Conservation (phyloP, 2,329 filamentous ascomycete species). For the Diaporthe australafricana region DNA sequence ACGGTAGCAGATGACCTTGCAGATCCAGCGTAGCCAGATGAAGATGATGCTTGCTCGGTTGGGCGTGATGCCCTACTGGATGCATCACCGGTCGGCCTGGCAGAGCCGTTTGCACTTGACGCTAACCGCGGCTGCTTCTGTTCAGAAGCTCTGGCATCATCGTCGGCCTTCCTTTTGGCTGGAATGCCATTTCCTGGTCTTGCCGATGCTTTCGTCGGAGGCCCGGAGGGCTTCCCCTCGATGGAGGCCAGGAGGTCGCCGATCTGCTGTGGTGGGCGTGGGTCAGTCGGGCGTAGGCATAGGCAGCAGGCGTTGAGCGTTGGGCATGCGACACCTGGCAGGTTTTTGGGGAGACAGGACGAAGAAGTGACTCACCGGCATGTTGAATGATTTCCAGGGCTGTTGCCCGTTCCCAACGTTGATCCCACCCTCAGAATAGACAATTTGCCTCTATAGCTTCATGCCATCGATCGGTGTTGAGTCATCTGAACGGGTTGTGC, state of each 20-base stretch:
- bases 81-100: conserved; percentile 39
- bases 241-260: conserved; percentile 72
- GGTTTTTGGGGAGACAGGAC: conserved; percentile 1
- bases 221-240: conserved; percentile 59
- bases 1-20: conserved; percentile 40
- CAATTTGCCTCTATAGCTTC: conserved; percentile 41
- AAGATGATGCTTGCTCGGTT: conserved; percentile 28
- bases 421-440: conserved; percentile 36
- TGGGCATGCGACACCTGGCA: conserved; percentile 8
- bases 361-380: conserved; percentile 50
- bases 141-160: conserved; percentile 55
- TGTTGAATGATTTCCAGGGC: conserved; percentile 42
- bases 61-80: conserved; percentile 43
- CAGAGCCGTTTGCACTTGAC: conserved; percentile 41
- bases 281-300: conserved; percentile 17
- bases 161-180: conserved; percentile 69
- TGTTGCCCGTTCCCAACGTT: conserved; percentile 25
- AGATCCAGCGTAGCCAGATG: conserved; percentile 37
- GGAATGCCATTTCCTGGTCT: conserved; percentile 30
- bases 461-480: conserved; percentile 40
- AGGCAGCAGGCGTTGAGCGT: not conserved
- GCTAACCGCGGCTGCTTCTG: conserved; percentile 56
- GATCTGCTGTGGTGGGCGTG: conserved; percentile 53
- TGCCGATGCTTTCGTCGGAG: conserved; percentile 40
- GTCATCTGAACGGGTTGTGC: conserved; percentile 31